Conservation (phyloP, 257 asterid genomes). For the Solanum peruvianum region DNA sequence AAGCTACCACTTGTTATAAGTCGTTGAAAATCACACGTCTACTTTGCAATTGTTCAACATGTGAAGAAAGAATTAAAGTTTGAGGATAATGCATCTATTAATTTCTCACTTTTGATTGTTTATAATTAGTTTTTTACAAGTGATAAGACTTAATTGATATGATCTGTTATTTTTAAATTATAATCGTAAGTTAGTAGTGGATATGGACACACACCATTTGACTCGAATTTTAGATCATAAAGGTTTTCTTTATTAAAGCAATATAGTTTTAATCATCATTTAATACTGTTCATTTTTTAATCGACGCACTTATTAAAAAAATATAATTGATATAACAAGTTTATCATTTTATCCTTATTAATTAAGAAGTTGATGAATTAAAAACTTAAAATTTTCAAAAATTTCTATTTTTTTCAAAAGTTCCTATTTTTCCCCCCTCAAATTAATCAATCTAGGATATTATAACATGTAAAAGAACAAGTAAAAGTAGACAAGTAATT, state of each 20-base stretch:
- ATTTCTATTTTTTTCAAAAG: too few relatives aligned
- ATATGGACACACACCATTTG: not conserved
- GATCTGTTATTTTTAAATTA: not conserved
- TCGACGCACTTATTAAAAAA: too few relatives aligned
- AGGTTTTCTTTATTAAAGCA: not conserved
- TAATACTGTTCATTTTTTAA: too few relatives aligned
- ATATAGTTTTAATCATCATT: not conserved
- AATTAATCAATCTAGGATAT: too few relatives aligned
- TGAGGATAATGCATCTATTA: not conserved
- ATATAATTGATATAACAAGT: too few relatives aligned
- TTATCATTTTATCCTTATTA: too few relatives aligned
- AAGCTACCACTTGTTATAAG: not conserved
- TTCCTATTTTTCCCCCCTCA: too few relatives aligned
- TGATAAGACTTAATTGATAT: not conserved
- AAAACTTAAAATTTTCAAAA: accelerated
- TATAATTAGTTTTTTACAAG: not conserved
- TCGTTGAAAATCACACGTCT: not conserved
- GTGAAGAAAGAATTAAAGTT: not conserved
- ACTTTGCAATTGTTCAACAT: not conserved
- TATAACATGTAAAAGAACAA: too few relatives aligned
- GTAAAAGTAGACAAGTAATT: too few relatives aligned
- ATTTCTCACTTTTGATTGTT: not conserved
- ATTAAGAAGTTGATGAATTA: too few relatives aligned
- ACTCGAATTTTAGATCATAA: not conserved
- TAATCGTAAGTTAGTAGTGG: not conserved